Conservation (phyloP, 352 stramenopile species). For the Aphanomyces euteiches region DNA sequence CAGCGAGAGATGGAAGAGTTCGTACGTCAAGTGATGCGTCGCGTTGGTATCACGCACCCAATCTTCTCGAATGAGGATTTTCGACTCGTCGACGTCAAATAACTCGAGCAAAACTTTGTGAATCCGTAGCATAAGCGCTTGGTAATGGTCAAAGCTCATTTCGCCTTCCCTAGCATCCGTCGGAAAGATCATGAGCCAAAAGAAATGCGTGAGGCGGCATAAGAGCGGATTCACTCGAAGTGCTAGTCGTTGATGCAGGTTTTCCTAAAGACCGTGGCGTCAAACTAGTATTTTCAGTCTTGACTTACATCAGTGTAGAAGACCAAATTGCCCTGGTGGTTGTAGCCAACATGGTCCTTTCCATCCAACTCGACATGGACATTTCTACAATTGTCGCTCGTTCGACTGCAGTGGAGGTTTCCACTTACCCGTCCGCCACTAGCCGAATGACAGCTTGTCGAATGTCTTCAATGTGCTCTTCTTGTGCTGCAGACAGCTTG, state of each 20-base stretch:
- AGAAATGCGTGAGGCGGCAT: constrained; percentile 61
- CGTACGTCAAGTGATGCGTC: constrained; percentile 53
- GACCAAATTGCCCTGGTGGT: constrained; percentile 65
- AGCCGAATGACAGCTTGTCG: constrained; percentile 28
- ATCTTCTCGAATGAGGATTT: constrained; percentile 53
- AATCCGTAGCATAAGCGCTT: constrained; percentile 66
- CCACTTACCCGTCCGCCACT: constrained; percentile 33
- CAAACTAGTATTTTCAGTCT: background rate
- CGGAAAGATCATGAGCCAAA: constrained; percentile 52
- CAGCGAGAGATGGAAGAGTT: constrained; percentile 77
- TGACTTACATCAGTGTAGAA: constrained; percentile 63
- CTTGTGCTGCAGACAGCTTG: constrained; percentile 49
- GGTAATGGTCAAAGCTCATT: constrained; percentile 54
- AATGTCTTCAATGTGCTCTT: constrained; percentile 24
- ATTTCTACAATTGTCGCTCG: constrained; percentile 38
- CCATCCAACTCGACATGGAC: constrained; percentile 50
- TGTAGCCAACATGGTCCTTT: constrained; percentile 46
- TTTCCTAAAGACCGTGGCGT: constrained; percentile 40
- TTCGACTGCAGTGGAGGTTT: constrained; percentile 15
- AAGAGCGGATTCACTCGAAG: constrained; percentile 60
- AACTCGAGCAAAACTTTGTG: constrained; percentile 73
- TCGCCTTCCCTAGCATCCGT: background rate
- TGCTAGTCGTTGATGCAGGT: constrained; percentile 56
- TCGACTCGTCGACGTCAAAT: constrained; percentile 62
- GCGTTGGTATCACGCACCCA: constrained; percentile 59